Percentiles rank a stretch among this genome's conserved stretches.
phyloP scores from a whole-genome alignment of 352 stramenopile genomes.

The Pythium myriotylum region DNA sequence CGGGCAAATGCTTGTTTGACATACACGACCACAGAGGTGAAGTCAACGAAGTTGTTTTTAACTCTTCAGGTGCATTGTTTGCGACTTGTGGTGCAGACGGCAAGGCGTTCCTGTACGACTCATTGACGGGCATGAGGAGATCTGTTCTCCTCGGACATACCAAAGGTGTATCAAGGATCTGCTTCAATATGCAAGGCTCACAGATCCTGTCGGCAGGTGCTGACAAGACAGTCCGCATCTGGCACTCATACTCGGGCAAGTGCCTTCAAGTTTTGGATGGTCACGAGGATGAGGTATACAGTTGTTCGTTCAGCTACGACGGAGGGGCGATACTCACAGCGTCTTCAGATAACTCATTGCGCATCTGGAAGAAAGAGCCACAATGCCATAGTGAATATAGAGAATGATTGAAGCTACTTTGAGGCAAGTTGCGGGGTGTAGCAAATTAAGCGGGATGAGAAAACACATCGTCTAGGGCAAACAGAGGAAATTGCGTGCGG shows the following conservation, averaged over 20 bases:
- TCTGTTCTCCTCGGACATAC: slow-evolving; percentile 51
- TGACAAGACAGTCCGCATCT: slow-evolving; percentile 62
- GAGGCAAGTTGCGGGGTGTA: slow-evolving; percentile 1
- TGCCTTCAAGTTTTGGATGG: slow-evolving; percentile 61
- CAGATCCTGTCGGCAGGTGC: slow-evolving; percentile 59
- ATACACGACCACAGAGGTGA: slow-evolving; percentile 51
- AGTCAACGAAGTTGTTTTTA: slow-evolving; percentile 62
- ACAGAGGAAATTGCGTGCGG: slow-evolving; percentile 29
- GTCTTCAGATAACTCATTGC: slow-evolving; percentile 72
- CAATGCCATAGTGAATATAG: slow-evolving; percentile 8
- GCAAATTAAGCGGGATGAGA: slow-evolving; percentile 6
- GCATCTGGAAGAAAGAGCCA: slow-evolving; percentile 45
- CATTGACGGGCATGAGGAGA: slow-evolving; percentile 58
- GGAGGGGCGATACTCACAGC: slow-evolving; percentile 43
- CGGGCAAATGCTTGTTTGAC: slow-evolving; percentile 64
- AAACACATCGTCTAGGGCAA: slow-evolving; percentile 34
- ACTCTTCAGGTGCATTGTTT: slow-evolving; percentile 65
- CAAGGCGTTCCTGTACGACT: slow-evolving; percentile 70
- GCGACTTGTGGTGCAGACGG: slow-evolving; percentile 54
- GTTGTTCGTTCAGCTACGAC: slow-evolving; percentile 69
- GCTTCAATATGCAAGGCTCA: slow-evolving; percentile 71
- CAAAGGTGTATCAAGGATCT: slow-evolving; percentile 47
- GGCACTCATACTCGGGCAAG: slow-evolving; percentile 70
- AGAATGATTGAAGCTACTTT: not conserved
- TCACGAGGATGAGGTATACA: slow-evolving; percentile 70